Percentiles rank a stretch among this genome's conserved stretches.
These are phyloP conservation scores for Solanum habrochaites DNA, from an alignment of 257 asterid genomes.

Conservation along the genomic window DNA sequence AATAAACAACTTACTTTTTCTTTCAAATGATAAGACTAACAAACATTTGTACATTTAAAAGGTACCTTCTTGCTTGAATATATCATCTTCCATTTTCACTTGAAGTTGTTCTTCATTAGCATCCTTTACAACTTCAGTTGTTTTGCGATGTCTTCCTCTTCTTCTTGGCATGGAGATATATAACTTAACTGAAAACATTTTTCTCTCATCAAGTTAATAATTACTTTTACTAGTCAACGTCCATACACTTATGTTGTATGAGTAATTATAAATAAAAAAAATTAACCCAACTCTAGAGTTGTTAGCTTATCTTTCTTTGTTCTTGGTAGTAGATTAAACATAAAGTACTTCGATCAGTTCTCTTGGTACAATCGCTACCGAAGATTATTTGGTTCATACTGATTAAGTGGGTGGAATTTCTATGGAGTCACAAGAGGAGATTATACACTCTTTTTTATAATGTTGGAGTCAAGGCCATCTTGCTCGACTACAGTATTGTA, in stretches of 20 bases:
- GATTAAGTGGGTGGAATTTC: background rate
- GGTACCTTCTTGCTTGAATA: background rate
- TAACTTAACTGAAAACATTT: background rate
- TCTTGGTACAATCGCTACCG: background rate
- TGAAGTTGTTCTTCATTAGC: background rate
- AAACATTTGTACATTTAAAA: background rate
- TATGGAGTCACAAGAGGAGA: background rate
- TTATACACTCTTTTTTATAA: background rate
- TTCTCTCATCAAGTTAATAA: background rate
- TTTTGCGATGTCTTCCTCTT: background rate
- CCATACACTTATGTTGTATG: background rate
- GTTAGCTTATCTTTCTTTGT: background rate
- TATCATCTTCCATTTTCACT: background rate
- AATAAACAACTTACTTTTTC: background rate
- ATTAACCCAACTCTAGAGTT: background rate
- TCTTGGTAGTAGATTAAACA: background rate
- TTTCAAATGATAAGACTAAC: background rate
- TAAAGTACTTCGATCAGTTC: background rate
- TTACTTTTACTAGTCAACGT: background rate
- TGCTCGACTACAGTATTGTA: background rate
- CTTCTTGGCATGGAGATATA: background rate
- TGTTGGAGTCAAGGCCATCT: background rate
- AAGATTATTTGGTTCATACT: background rate
- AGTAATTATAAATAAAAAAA: background rate
- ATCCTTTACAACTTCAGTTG: background rate